Conservation (phyloP, 805 yeast species). For the Pichia phayaonensis region DNA sequence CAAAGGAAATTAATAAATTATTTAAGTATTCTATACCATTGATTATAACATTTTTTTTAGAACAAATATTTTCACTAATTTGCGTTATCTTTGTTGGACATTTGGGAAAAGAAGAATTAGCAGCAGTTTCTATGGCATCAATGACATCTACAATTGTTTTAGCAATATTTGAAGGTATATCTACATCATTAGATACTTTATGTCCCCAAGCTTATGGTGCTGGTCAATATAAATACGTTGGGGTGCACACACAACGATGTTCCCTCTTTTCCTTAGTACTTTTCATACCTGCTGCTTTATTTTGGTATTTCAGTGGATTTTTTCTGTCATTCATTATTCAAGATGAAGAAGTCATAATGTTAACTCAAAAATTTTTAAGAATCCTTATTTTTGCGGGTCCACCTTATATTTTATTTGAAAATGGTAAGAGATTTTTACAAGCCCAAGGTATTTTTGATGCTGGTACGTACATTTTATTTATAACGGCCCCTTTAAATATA, state of each 20-base stretch:
- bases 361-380: constrained; percentile 52
- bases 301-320: constrained; percentile 56
- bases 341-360: constrained; percentile 36
- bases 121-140: constrained; percentile 68
- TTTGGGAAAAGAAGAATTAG: constrained; percentile 62
- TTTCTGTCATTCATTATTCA: constrained; percentile 39
- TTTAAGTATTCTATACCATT: constrained; percentile 46
- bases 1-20: constrained; percentile 28
- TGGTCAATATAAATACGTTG: constrained; percentile 53
- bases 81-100: constrained; percentile 75
- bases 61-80: constrained; percentile 53
- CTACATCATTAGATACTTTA: constrained; percentile 68
- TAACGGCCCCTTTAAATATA: constrained; percentile 69
- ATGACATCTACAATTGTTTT: constrained; percentile 74
- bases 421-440: constrained; percentile 65
- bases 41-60: constrained; percentile 58
- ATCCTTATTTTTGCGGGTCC: constrained; percentile 63
- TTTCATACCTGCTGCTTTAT: constrained; percentile 51
- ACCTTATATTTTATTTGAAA: constrained; percentile 62
- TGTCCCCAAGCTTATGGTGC: constrained; percentile 79
- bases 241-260: constrained; percentile 61
- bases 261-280: constrained; percentile 49
- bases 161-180: constrained; percentile 68
- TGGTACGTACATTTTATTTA: constrained; percentile 55
- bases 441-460: constrained; percentile 79